phyloP scores from a whole-genome alignment of 495 filamentous ascomycete species.

The Eremomyces bilateralis region DNA sequence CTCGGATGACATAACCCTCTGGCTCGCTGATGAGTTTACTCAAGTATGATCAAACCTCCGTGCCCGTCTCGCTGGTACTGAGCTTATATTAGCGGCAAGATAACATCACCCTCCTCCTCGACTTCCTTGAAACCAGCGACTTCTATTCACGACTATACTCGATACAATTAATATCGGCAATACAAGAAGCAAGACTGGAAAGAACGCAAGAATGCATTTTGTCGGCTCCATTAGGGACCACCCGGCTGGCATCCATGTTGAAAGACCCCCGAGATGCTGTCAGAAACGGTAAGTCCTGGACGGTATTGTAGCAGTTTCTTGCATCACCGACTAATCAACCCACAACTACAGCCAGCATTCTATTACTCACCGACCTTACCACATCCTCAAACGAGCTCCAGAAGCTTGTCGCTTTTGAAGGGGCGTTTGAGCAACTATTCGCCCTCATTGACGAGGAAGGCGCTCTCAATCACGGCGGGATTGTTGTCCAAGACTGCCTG shows the following conservation, averaged over 20 bases:
- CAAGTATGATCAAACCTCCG: conserved; percentile 33
- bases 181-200: conserved; percentile 67
- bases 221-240: conserved; percentile 68
- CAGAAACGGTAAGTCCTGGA: conserved; percentile 59
- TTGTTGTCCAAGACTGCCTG: conserved; percentile 84
- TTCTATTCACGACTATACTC: conserved; percentile 91
- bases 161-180: conserved; percentile 71
- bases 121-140: conserved; percentile 67
- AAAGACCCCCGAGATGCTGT: conserved; percentile 77
- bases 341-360: conserved; percentile 39
- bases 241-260: conserved; percentile 60
- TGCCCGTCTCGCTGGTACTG: conserved; percentile 10
- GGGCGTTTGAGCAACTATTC: conserved; percentile 76
- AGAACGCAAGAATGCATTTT: conserved; percentile 92
- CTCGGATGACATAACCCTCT: conserved; percentile 87
- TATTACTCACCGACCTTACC: conserved; percentile 47
- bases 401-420: conserved; percentile 86
- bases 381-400: conserved; percentile 62
- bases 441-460: conserved; percentile 64
- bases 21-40: conserved; percentile 95
- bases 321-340: no score
- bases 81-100: conserved; percentile 60
- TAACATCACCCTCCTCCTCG: conserved; percentile 79
- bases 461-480: conserved; percentile 62
- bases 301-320: no score